phyloP scores from a whole-genome alignment of 2,329 filamentous ascomycete genomes.

The Alternaria conjuncta region DNA sequence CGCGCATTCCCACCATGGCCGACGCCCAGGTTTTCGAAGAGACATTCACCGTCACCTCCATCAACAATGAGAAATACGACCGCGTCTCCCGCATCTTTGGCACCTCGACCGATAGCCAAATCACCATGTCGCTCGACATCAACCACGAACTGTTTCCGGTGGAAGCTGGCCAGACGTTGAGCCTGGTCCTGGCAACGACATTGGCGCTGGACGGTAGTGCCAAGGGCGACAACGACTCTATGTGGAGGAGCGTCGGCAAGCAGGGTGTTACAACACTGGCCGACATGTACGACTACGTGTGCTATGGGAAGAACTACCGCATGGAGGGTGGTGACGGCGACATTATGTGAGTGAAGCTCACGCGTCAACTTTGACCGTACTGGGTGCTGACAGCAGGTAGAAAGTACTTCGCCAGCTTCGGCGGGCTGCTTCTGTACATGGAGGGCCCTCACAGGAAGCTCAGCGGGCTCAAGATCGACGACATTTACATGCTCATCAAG shows the following conservation, averaged over 20 bases:
- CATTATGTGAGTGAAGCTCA: conserved; percentile 72
- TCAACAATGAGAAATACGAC: conserved; percentile 91
- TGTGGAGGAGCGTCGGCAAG: conserved; percentile 71
- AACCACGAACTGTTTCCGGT: conserved; percentile 92
- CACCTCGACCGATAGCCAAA: conserved; percentile 77
- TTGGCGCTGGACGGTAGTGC: conserved; percentile 79
- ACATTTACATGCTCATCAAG: conserved; percentile 92
- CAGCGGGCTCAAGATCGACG: conserved; percentile 87
- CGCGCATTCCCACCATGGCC: conserved; percentile 60
- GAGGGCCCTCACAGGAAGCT: conserved; percentile 97
- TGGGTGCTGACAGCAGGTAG: conserved; percentile 57
- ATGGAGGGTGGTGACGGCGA: conserved; percentile 85
- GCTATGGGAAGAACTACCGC: conserved; percentile 86
- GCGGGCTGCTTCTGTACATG: conserved; percentile 86
- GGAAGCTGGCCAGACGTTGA: conserved; percentile 74
- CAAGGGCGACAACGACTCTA: conserved; percentile 58
- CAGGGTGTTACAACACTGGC: conserved; percentile 62
- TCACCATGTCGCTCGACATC: conserved; percentile 85
- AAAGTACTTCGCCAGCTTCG: conserved; percentile 93
- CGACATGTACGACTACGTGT: conserved; percentile 87
- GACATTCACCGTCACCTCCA: conserved; percentile 79
- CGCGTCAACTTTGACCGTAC: neutral
- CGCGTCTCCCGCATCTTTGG: conserved; percentile 86
- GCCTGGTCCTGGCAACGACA: conserved; percentile 83
- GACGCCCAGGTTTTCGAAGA: conserved; percentile 96